A percentile compares a stretch with the other conserved stretches of the same genome.
phyloP scores from a whole-genome alignment of 2,329 filamentous ascomycete species.

The Kalaharituber pfeilii region DNA sequence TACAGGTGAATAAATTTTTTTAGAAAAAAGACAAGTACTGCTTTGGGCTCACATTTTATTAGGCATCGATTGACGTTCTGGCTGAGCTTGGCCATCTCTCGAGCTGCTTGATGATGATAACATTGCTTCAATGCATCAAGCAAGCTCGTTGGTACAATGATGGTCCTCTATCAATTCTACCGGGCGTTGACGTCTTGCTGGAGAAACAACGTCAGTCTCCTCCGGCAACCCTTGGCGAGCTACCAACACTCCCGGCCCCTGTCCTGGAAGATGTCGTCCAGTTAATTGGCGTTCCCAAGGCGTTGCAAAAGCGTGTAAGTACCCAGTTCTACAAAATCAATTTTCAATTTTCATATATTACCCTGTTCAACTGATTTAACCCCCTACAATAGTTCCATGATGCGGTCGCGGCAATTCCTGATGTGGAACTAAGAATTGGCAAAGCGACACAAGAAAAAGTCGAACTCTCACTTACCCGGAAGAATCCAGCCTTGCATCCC shows the following conservation, averaged over 20 bases:
- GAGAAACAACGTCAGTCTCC: conserved; percentile 17
- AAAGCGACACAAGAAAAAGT: no score
- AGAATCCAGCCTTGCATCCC: conserved; percentile 46
- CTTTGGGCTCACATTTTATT: no score
- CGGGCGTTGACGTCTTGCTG: conserved; percentile 41
- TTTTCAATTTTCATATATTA: not conserved
- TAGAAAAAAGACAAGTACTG: no score
- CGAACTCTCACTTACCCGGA: conserved; percentile 42
- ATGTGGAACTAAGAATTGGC: conserved; percentile 32
- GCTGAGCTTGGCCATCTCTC: conserved; percentile 72
- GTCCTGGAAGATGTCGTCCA: conserved; percentile 21
- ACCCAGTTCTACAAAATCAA: not conserved
- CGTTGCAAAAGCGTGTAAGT: conserved; percentile 8
- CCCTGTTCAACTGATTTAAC: no score
- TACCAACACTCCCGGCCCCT: conserved; percentile 15
- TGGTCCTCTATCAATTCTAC: conserved; percentile 59
- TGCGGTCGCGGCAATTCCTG: conserved; percentile 49
- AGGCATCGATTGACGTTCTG: conserved; percentile 62
- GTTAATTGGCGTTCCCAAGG: conserved; percentile 19
- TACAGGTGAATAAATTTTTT: conserved; percentile 48
- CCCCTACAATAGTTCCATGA: conserved; percentile 38
- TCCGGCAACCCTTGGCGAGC: conserved; percentile 17
- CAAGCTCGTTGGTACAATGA: conserved; percentile 80
- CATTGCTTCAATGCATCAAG: conserved; percentile 83
- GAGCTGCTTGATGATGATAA: conserved; percentile 65